Conservation (phyloP, 129 eudicot genomes). For the carrot (Daucus carota) region DH1_v3.0 NC_030384.2:43161501-43162000, state of each 20-base stretch:
- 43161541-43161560: constrained; percentile 65
- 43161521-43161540: constrained; percentile 52
- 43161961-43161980: constrained; percentile 62
- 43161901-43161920: constrained; percentile 88
- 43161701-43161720: neutral
- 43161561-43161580: constrained; percentile 17
- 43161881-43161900: constrained; percentile 55
- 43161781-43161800: neutral
- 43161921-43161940: constrained; percentile 89
- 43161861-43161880: constrained; percentile 44
- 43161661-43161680: constrained; percentile 66
- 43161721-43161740: neutral
- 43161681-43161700: constrained; percentile 5
- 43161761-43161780: neutral
- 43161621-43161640: constrained; percentile 32
- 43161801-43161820: neutral
- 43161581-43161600: constrained; percentile 25
- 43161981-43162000: constrained; percentile 68
- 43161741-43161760: neutral
- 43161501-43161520: constrained; percentile 46
- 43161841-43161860: constrained; percentile 71
- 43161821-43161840: neutral
- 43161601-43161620: constrained; percentile 56
- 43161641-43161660: constrained; percentile 17
- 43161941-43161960: constrained; percentile 64